These are phyloP conservation scores for Blastosporella zonata DNA, from an alignment of 1,284 basidiomycete genomes.

Conservation along the genomic window DNA sequence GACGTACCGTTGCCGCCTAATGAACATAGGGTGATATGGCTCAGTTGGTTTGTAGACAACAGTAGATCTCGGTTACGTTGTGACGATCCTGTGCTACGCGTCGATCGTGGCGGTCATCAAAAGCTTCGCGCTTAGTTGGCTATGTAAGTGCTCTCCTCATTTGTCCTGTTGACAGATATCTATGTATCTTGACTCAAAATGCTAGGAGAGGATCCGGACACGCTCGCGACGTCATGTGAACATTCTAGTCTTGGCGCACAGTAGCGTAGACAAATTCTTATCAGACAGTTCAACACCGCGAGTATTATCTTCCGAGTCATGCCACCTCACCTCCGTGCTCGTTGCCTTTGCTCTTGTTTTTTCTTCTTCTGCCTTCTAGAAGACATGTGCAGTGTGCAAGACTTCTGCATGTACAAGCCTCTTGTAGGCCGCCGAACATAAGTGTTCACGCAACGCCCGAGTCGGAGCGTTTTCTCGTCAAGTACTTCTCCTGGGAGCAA, in stretches of 20 bases:
- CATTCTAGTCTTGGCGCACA: too few species aligned
- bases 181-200: neutral
- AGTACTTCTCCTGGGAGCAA: too few species aligned
- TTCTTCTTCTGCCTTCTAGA: too few species aligned
- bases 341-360: too few species aligned
- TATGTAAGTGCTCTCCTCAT: neutral
- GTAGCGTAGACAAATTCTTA: too few species aligned
- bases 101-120: constrained; percentile 24
- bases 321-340: too few species aligned
- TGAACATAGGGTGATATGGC: constrained; percentile 3
- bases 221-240: too few species aligned
- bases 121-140: constrained; percentile 26
- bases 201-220: too few species aligned
- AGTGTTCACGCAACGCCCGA: neutral
- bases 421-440: neutral
- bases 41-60: neutral
- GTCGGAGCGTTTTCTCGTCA: neutral
- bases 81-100: constrained; percentile 6
- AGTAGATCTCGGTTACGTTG: constrained; percentile 19
- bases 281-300: too few species aligned
- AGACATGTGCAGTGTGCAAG: too few species aligned
- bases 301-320: too few species aligned
- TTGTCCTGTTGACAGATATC: neutral
- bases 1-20: too few species aligned
- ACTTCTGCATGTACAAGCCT: neutral